Evolutionary conservation across 2,329 filamentous ascomycete genomes (phyloP), one percentile per base, ranked within the genome.

Genomic region (Clonostachys sp.): DNA sequence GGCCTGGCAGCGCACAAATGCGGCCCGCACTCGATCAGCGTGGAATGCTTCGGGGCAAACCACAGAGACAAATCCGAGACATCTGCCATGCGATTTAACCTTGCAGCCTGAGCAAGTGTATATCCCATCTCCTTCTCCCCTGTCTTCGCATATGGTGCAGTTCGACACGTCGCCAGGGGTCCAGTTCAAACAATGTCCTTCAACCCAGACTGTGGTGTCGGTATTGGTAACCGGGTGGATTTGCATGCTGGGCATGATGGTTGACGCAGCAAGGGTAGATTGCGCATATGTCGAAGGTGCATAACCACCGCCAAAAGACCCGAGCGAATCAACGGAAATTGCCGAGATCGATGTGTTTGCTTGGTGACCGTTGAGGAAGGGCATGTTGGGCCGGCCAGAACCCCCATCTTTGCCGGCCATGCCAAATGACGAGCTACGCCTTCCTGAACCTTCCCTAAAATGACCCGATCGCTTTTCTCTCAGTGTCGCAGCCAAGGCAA

Each of bases 391-490:
- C 40, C 86, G 77, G 55, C 88, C 80, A 17, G 46, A 35, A 13
- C n/a, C 16, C 12, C 16, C 9, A 12, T 39, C 77, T 55, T 84
- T 78, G 62, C 83, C 84, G 55, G 89, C 89, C 61, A 91, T 75
- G 33, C 86, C 89, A 66, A 96, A 95, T 2, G 91, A 95, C n/a
- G 91, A 95, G 70, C 91, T 96, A 54, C 92, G 83, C 50, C 91
- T 82, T n/a, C 87, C 87, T 54, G 78, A 71, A 52, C 86, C 82
- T 58, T 94, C 88, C n/a, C 65, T 64, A 56, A 97, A 96, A 63
- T 96, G 90, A 2, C 89, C 91, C 4, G 94, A 97, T 45, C 92
- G 83, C 72, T 97, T 99, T 68, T 97, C 94, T 34, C 91, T 84
- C 48, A 99, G 73, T 5, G 89, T 95, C 16, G 88, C 83, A 52